These are phyloP conservation scores for Fagopyrum esculentum DNA, from an alignment of 148 eudicot genomes.

Conservation along the genomic window DNA sequence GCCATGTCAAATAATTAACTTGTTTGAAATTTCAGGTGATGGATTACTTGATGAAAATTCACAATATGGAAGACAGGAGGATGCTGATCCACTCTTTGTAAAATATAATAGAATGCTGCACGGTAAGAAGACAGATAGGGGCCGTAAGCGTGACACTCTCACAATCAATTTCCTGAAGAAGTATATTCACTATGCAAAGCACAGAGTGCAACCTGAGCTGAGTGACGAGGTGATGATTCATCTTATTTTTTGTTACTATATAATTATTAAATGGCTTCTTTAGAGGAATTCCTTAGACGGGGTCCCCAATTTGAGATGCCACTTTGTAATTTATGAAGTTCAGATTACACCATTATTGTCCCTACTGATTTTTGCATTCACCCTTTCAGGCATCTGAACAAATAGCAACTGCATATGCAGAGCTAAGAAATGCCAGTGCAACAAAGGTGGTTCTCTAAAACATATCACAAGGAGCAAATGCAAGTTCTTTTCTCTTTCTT, in stretches of 20 bases:
- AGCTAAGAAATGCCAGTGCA: slow-evolving; percentile 84
- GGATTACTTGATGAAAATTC: slow-evolving; percentile 52
- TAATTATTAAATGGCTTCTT: background rate
- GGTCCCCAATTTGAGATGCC: background rate
- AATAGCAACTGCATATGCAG: slow-evolving; percentile 95
- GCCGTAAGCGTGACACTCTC: slow-evolving; percentile 64
- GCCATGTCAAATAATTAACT: slow-evolving; percentile 8
- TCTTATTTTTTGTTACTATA: background rate
- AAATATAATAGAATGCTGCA: slow-evolving; percentile 88
- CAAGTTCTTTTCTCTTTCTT: background rate
- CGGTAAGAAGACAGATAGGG: slow-evolving; percentile 58
- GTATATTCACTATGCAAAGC: slow-evolving; percentile 93
- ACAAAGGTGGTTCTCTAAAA: slow-evolving; percentile 53
- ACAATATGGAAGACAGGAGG: slow-evolving; percentile 63
- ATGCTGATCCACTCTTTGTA: slow-evolving; percentile 66
- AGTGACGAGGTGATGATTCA: slow-evolving; percentile 74
- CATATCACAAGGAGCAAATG: background rate
- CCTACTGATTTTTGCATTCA: slow-evolving; percentile 7
- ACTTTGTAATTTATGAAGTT: background rate
- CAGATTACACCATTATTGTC: slow-evolving; percentile 14
- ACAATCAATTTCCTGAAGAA: slow-evolving; percentile 89
- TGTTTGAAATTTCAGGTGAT: slow-evolving; percentile 38
- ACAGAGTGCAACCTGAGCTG: slow-evolving; percentile 90
- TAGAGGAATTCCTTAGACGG: background rate
- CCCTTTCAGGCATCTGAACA: slow-evolving; percentile 81